These are phyloP conservation scores for Arthrobotrys conoides DNA, from an alignment of 2,329 filamentous ascomycete genomes.

Conservation along the genomic window DNA sequence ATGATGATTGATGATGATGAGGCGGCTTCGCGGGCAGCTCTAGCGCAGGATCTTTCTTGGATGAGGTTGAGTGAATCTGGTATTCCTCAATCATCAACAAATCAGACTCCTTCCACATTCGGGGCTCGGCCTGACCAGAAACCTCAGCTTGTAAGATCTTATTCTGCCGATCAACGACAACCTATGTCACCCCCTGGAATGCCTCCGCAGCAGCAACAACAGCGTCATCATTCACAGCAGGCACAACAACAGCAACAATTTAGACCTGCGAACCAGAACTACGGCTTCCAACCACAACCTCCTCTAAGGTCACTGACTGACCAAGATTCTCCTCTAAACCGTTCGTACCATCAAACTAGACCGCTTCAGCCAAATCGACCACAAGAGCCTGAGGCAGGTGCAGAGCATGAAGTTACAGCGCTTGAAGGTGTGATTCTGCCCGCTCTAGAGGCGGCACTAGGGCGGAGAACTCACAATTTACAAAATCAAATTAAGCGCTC, in stretches of 20 bases:
- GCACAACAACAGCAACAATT: slow-evolving; percentile 44
- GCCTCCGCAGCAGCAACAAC: slow-evolving; percentile 52
- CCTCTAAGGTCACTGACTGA: slow-evolving; percentile 50
- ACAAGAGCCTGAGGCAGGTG: slow-evolving; percentile 32
- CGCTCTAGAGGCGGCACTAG: slow-evolving; percentile 89
- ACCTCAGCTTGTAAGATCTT: slow-evolving; percentile 53
- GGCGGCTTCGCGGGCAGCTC: slow-evolving; percentile 64
- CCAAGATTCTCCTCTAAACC: slow-evolving; percentile 51
- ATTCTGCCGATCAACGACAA: slow-evolving; percentile 54
- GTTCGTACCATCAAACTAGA: slow-evolving; percentile 55
- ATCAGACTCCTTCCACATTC: slow-evolving; percentile 51
- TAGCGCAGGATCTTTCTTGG: slow-evolving; percentile 65
- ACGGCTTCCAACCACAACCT: slow-evolving; percentile 55
- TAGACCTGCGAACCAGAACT: slow-evolving; percentile 50
- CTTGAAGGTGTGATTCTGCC: slow-evolving; percentile 93
- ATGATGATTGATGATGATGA: slow-evolving; percentile 64
- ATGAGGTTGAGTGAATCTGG: slow-evolving; percentile 64
- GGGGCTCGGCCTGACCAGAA: slow-evolving; percentile 49
- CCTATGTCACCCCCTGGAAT: slow-evolving; percentile 49
- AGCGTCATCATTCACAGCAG: slow-evolving; percentile 37
- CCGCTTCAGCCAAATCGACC: slow-evolving; percentile 38
- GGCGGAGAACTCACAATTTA: slow-evolving; percentile 77
- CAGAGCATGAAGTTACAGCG: slow-evolving; percentile 81
- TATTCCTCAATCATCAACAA: slow-evolving; percentile 33
- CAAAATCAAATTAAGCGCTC: slow-evolving; percentile 66